These are phyloP conservation scores for Aspergillus taichungensis DNA, from an alignment of 495 filamentous ascomycete genomes.

Conservation along the genomic window DNA sequence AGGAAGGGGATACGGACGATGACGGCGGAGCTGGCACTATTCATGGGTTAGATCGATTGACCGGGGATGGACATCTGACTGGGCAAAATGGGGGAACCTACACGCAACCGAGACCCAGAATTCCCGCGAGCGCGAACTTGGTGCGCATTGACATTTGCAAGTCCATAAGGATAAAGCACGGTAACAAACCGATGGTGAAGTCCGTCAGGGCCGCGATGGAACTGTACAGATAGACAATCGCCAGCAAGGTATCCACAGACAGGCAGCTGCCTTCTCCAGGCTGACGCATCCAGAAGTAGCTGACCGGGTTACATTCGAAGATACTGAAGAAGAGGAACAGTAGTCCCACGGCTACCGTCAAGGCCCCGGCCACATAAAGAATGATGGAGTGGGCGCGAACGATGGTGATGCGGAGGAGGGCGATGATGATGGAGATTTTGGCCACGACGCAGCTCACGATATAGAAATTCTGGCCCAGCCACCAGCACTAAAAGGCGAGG, in stretches of 20 bases:
- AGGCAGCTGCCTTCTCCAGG: conserved; percentile 20
- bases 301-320: conserved; percentile 26
- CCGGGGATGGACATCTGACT: not conserved
- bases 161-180: conserved; percentile 22
- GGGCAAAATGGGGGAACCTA: conserved; percentile 8
- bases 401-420: conserved; percentile 29
- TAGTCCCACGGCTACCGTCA: conserved; percentile 16
- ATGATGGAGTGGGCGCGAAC: conserved; percentile 18
- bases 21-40: conserved; percentile 26
- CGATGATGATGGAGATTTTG: conserved; percentile 29
- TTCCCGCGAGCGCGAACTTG: conserved; percentile 17
- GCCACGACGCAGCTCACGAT: conserved; percentile 24
- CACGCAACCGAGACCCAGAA: conserved; percentile 30
- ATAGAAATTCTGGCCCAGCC: conserved; percentile 27
- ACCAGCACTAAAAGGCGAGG: conserved; percentile 20
- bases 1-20: conserved; percentile 30
- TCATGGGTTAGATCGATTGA: not conserved
- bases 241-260: conserved; percentile 10
- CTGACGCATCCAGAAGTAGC: conserved; percentile 25
- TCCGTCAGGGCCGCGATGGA: conserved; percentile 24
- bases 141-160: conserved; percentile 22
- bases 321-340: conserved; percentile 27
- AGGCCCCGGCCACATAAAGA: conserved; percentile 20
- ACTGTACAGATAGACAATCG: conserved; percentile 30
- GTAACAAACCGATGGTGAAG: conserved; percentile 27